Conservation (phyloP, 2,329 filamentous ascomycete genomes). For the Penicillium verrucosum region DNA sequence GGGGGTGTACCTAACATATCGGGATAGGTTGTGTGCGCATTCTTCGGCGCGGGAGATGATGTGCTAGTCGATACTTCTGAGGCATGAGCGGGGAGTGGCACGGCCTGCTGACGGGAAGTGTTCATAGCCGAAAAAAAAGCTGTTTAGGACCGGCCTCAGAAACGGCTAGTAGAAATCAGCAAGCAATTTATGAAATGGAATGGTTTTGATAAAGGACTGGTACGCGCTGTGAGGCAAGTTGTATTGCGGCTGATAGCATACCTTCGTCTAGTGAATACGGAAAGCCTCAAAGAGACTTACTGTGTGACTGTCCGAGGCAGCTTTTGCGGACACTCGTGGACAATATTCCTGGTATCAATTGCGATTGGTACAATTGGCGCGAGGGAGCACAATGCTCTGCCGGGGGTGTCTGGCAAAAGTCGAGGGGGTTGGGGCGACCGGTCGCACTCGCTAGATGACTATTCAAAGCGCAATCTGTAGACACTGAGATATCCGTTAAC, state of each 20-base stretch:
- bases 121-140: constrained; percentile 42
- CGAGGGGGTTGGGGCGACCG: constrained; percentile 20
- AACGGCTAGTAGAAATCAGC: constrained; percentile 32
- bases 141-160: constrained; percentile 30
- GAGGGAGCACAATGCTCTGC: constrained; percentile 25
- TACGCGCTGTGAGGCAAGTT: constrained; percentile 57
- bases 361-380: constrained; percentile 23
- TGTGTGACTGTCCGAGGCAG: constrained; percentile 24
- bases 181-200: constrained; percentile 39
- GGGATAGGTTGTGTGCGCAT: constrained; percentile 34
- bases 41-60: constrained; percentile 29
- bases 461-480: constrained; percentile 21
- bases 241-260: constrained; percentile 64
- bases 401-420: constrained; percentile 21
- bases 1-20: constrained; percentile 61
- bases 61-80: constrained; percentile 40
- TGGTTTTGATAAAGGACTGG: constrained; percentile 23
- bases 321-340: constrained; percentile 20
- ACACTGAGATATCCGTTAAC: constrained; percentile 14
- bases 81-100: constrained; percentile 41
- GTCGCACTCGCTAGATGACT: constrained; percentile 25
- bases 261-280: constrained; percentile 37
- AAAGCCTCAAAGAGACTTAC: constrained; percentile 18
- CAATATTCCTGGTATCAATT: constrained; percentile 20
- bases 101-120: constrained; percentile 45